phyloP scores from a whole-genome alignment of 139 green algal species.

The Auxenochlorella pyrenoidosa region DNA sequence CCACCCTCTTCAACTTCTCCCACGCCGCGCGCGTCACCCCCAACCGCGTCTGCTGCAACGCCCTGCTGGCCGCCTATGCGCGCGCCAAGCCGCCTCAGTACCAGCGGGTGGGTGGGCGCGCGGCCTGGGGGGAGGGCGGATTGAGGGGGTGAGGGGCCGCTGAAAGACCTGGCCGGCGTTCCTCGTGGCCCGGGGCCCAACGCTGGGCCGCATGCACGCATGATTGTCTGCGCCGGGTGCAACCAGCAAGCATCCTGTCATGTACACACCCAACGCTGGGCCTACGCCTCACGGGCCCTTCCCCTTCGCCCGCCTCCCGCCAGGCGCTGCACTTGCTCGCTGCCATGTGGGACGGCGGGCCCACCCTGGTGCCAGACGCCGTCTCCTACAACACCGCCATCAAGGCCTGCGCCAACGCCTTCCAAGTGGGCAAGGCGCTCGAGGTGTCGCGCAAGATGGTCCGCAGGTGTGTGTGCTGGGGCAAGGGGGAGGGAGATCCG shows the following conservation, averaged over 20 bases:
- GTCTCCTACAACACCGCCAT: constrained; percentile 89
- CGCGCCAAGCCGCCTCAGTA: constrained; percentile 74
- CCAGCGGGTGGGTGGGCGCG: constrained; percentile 39
- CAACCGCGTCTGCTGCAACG: constrained; percentile 90
- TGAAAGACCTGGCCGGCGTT: too few species aligned
- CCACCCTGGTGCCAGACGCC: constrained; percentile 78
- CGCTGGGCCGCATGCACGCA: too few species aligned
- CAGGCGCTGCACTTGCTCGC: constrained; percentile 70
- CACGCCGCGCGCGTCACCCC: constrained; percentile 55
- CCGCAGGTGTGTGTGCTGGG: constrained; percentile 11
- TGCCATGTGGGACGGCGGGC: constrained; percentile 78
- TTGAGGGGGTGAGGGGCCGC: too few species aligned
- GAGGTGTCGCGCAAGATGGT: constrained; percentile 65
- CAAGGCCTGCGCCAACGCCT: constrained; percentile 83
- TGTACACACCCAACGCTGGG: too few species aligned
- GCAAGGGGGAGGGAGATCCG: too few species aligned
- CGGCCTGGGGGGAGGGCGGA: too few species aligned
- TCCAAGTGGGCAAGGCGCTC: constrained; percentile 58
- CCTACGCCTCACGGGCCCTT: neutral
- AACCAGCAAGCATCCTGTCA: neutral
- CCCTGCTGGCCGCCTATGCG: constrained; percentile 86
- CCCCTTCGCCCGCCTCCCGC: neutral
- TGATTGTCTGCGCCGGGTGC: neutral
- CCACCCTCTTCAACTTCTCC: constrained; percentile 48
- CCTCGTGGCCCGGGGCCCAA: too few species aligned